A percentile compares a stretch with the other conserved stretches of the same genome.
Conservation (phyloP, 2,329 filamentous ascomycete species). For the Myriosclerotinia scirpicola region DNA sequence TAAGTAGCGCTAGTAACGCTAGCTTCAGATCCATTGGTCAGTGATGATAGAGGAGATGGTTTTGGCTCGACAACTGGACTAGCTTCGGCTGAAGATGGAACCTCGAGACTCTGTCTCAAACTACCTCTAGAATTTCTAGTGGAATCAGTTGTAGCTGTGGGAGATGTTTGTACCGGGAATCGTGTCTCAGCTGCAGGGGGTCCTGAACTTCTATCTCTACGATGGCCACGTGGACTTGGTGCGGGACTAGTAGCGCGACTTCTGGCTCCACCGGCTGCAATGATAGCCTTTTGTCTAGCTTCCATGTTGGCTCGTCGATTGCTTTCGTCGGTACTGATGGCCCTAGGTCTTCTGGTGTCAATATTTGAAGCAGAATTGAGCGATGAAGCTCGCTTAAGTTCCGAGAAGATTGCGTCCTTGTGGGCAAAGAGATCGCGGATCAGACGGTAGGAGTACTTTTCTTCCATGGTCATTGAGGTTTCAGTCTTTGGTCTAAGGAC, state of each 20-base stretch:
- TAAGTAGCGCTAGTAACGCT: conserved; percentile 37
- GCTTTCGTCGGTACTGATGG: conserved; percentile 93
- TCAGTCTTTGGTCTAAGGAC: conserved; percentile 84
- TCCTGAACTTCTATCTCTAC: conserved; percentile 76
- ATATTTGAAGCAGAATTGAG: conserved; percentile 64
- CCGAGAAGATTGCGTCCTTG: conserved; percentile 93
- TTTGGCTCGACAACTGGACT: conserved; percentile 30
- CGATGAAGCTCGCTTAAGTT: conserved; percentile 85
- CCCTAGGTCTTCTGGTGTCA: conserved; percentile 69
- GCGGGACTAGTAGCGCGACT: conserved; percentile 74
- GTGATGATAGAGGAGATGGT: conserved; percentile 28
- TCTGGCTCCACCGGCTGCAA: conserved; percentile 57
- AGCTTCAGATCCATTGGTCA: conserved; percentile 34
- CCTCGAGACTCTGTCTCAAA: conserved; percentile 71
- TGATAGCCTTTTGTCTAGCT: conserved; percentile 80
- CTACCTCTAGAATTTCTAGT: conserved; percentile 38
- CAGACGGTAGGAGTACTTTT: conserved; percentile 87
- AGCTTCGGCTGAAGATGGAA: conserved; percentile 52
- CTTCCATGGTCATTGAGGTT: conserved; percentile 90
- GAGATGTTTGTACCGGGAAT: conserved; percentile 76
- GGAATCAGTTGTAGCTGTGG: conserved; percentile 52
- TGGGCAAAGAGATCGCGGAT: conserved; percentile 89
- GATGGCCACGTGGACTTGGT: conserved; percentile 61
- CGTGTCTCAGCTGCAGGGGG: conserved; percentile 70
- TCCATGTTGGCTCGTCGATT: conserved; percentile 93